Evolutionary conservation across 441 rosid genomes (phyloP), one percentile per base, ranked within the genome.

Genomic region (Corymbia citriodora): DNA sequence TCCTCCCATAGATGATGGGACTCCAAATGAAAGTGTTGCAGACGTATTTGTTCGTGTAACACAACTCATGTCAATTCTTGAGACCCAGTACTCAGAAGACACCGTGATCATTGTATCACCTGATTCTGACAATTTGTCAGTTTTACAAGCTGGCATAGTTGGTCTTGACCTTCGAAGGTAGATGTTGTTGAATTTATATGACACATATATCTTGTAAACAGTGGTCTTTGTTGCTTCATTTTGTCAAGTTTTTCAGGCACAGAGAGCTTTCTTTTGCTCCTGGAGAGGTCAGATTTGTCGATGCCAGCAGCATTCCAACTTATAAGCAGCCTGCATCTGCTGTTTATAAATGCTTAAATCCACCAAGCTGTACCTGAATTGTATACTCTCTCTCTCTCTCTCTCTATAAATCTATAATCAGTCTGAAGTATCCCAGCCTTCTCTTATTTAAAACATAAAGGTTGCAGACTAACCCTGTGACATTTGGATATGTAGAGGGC

Each of bases 11-110:
- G 96, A 95, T 50, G 99, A 97, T 55, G 98, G 99, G 89, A 97
- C 99, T 49, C 99, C 98, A 17, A 97, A 96, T 88, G 99, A 97
- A 93, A 97, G 99, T 79, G 97, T 96, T 19, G 87, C 95, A 10
- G 99, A 96, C 85, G 99, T 97, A n/a, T 97, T 97, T 10, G 99
- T 97, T 89, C 99, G 98, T 9, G 94, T 97, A 57, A 97, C 97
- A n/a, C 98, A 97, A 89, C 97, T 97, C 74, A 97, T 97, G 99
- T 97, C 99, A 13, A 96, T 97, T 93, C 98, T 97, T 2, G 98
- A 97, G 94, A 97, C 99, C 59, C 99, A 96, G 29, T 97, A 96
- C 94, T 96, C 99, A 13, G 96, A 92, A 90, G 96, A 95, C 89
- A 97, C 98, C 0, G 87, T 97, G 27, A 68, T 97, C 21, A 95